These are phyloP conservation scores for Spathaspora girioi DNA, from an alignment of 805 yeast genomes.

Conservation along the genomic window DNA sequence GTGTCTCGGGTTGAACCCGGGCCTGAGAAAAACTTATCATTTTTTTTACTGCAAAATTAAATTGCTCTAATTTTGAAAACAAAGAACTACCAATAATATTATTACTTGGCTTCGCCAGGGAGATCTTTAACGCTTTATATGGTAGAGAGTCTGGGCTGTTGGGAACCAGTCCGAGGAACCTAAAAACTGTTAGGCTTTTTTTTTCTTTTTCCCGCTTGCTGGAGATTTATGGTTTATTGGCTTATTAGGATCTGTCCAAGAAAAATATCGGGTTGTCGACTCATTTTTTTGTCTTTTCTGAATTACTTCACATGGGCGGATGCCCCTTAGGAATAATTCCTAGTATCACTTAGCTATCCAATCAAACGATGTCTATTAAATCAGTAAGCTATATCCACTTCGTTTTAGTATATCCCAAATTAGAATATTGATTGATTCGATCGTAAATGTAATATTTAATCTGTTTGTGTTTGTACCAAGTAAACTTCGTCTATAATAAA, in stretches of 20 bases:
- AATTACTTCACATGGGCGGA: too few species aligned
- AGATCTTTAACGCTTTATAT: too few species aligned
- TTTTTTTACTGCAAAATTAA: neutral
- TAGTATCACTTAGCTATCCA: too few species aligned
- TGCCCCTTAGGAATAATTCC: too few species aligned
- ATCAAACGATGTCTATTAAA: too few species aligned
- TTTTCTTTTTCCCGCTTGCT: neutral
- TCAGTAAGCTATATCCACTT: too few species aligned
- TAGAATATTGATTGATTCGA: too few species aligned
- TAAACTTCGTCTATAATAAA: too few species aligned
- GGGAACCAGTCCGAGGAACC: neutral
- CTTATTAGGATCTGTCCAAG: neutral
- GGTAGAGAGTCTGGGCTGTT: neutral
- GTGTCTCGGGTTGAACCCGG: neutral
- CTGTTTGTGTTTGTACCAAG: too few species aligned
- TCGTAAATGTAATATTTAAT: too few species aligned
- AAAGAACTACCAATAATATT: too few species aligned
- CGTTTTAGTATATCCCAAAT: too few species aligned
- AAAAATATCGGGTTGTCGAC: neutral
- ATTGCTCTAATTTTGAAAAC: neutral
- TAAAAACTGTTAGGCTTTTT: neutral
- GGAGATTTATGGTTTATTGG: neutral
- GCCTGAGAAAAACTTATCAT: neutral
- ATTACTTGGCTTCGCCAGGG: neutral
- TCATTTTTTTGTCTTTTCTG: neutral